A percentile compares a stretch with the other conserved stretches of the same genome.
Evolutionary conservation across 495 filamentous ascomycete genomes (phyloP).

Genomic region (Talaromyces adpressus): DNA sequence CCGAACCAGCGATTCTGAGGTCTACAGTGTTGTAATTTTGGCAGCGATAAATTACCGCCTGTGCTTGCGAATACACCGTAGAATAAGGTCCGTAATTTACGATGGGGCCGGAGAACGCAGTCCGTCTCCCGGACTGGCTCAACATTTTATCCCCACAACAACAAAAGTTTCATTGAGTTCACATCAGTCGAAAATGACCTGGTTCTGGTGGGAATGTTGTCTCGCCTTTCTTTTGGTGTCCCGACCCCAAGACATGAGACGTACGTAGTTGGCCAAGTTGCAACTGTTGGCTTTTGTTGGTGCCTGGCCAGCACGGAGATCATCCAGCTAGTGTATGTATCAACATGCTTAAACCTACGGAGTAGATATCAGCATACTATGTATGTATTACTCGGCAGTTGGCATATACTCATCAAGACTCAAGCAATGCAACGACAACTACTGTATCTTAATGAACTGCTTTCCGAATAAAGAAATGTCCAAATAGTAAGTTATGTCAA

Average conservation of each 20-base stretch:
- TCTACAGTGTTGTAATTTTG: background rate
- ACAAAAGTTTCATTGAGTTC: background rate
- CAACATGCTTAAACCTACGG: background rate
- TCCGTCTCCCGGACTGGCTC: background rate
- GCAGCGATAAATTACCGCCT: background rate
- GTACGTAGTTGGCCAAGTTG: no score
- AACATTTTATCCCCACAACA: conserved; percentile 3
- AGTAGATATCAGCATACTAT: background rate
- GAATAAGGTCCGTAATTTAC: conserved; percentile 3
- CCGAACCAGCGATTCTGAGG: background rate
- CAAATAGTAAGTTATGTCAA: background rate
- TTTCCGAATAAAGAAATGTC: background rate
- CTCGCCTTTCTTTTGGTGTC: background rate
- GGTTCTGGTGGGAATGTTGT: background rate
- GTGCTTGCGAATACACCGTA: conserved; percentile 2
- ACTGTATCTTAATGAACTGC: no score
- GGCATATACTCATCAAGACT: no score
- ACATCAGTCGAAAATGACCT: background rate
- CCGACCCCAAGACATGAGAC: no score
- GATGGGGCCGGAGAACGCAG: background rate
- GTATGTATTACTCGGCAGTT: no score
- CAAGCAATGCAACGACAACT: no score
- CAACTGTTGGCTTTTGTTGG: no score
- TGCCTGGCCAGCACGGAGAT: background rate
- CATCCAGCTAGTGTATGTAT: background rate